Evolutionary conservation across 73 alveolate species (phyloP).

Genomic region (Paramecium octaurelia): DNA sequence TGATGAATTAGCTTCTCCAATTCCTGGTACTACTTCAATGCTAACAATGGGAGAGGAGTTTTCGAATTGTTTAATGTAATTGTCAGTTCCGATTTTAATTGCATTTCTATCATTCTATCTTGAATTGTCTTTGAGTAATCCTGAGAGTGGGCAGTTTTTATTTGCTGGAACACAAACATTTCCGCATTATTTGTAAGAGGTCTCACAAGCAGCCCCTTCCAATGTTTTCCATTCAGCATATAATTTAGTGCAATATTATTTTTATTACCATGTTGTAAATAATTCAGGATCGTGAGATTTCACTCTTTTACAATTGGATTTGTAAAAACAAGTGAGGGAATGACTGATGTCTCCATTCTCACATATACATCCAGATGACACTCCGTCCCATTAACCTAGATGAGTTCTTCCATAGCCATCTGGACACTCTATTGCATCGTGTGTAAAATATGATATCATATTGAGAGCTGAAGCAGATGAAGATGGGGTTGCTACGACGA

Average conservation of each 20-base stretch:
- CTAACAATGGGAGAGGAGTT: not conserved
- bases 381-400: constrained; percentile 43
- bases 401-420: not conserved
- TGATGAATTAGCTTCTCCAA: not conserved
- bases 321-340: not conserved
- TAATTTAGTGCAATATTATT: not conserved
- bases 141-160: not conserved
- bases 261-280: constrained; percentile 1
- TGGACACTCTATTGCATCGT: not conserved
- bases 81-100: not conserved
- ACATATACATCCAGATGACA: constrained; percentile 13
- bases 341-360: not conserved
- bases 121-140: not conserved
- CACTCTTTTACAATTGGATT: not conserved
- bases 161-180: not conserved
- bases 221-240: not conserved
- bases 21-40: constrained; percentile 10
- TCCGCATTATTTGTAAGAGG: not conserved
- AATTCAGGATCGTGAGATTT: not conserved
- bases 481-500: not conserved
- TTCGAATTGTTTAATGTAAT: not conserved
- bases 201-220: not conserved
- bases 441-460: not conserved
- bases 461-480: not conserved
- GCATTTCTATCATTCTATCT: not conserved